These are phyloP conservation scores for Cladorrhinum sp. DNA, from an alignment of 2,329 filamentous ascomycete species.

Conservation along the genomic window DNA sequence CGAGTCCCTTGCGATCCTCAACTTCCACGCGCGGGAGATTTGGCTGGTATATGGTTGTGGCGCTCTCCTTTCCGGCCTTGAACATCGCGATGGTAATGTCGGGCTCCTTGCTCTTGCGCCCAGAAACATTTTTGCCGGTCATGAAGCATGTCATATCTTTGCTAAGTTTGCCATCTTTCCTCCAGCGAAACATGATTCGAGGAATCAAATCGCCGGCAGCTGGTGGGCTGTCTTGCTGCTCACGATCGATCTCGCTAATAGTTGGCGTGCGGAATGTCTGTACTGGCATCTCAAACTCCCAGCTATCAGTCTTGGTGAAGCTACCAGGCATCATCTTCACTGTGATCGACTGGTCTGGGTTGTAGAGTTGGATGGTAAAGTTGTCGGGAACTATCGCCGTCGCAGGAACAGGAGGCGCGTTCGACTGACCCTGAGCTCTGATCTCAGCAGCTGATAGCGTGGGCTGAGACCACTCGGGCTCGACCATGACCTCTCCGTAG, in stretches of 20 bases:
- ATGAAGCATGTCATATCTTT: conserved; percentile 89
- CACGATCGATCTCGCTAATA: conserved; percentile 71
- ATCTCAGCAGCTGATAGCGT: conserved; percentile 78
- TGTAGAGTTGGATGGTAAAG: conserved; percentile 88
- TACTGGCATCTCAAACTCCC: conserved; percentile 91
- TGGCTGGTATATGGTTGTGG: conserved; percentile 84
- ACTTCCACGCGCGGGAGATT: conserved; percentile 88
- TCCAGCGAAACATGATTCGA: conserved; percentile 83
- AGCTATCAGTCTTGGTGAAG: conserved; percentile 77
- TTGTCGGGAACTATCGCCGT: conserved; percentile 71
- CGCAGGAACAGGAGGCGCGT: conserved; percentile 48
- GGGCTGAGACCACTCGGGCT: conserved; percentile 82
- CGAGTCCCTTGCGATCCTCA: conserved; percentile 89
- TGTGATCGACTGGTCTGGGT: conserved; percentile 78
- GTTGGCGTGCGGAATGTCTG: conserved; percentile 80
- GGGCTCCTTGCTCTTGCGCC: conserved; percentile 81
- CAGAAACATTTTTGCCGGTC: conserved; percentile 70
- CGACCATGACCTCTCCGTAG: conserved; percentile 80
- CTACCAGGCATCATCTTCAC: conserved; percentile 70
- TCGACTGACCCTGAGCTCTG: conserved; percentile 50
- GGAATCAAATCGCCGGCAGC: conserved; percentile 55
- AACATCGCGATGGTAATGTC: conserved; percentile 95
- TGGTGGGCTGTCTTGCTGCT: conserved; percentile 49
- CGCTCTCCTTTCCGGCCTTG: conserved; percentile 60
- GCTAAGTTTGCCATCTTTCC: conserved; percentile 77